Percentiles rank a stretch among this genome's conserved stretches.
Evolutionary conservation across 208 protist species (phyloP).

Genomic region (Trypanosoma avium): DNA sequence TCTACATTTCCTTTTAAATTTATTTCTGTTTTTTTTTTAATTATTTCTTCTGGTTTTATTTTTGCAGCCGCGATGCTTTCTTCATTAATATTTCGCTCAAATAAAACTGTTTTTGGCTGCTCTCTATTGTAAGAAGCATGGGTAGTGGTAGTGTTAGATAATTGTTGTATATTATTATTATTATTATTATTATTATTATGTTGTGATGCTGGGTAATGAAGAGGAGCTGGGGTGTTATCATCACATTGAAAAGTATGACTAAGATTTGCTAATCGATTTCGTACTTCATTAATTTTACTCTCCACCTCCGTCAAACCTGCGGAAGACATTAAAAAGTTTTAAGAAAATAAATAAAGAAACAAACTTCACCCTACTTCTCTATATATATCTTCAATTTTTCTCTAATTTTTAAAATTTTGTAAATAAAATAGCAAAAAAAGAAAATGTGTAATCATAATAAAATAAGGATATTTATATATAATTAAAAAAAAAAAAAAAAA

Average conservation of each 20-base stretch:
- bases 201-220: too few relatives aligned
- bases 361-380: too few relatives aligned
- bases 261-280: slow-evolving; percentile 26
- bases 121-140: too few relatives aligned
- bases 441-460: neutral
- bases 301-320: slow-evolving; percentile 20
- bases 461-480: neutral
- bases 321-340: slow-evolving; percentile 21
- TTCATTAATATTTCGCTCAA: too few relatives aligned
- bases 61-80: too few relatives aligned
- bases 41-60: neutral
- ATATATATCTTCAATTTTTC: too few relatives aligned
- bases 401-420: too few relatives aligned
- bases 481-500: slow-evolving; percentile 24
- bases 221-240: neutral
- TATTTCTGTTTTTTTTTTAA: neutral
- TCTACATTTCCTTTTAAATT: slow-evolving; percentile 10
- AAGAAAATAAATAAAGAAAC: slow-evolving; percentile 23
- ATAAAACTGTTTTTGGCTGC: too few relatives aligned
- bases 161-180: neutral
- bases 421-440: neutral
- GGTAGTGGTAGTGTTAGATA: too few relatives aligned
- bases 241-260: slow-evolving; percentile 10
- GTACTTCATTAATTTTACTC: slow-evolving; percentile 31
- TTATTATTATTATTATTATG: neutral